Evolutionary conservation across 1,284 basidiomycete genomes (phyloP).

Genomic region (Volvariella surrecta): DNA sequence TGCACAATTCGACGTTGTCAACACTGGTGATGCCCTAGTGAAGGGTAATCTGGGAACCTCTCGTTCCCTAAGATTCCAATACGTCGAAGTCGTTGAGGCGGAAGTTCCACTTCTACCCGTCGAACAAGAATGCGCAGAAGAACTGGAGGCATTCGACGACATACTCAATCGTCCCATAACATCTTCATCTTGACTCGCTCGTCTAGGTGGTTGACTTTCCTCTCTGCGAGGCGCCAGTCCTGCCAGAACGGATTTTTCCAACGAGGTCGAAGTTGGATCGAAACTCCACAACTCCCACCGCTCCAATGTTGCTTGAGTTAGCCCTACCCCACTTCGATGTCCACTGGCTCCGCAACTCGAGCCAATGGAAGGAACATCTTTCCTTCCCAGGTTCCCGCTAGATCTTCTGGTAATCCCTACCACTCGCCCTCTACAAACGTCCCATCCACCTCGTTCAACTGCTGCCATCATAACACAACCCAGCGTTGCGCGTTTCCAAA

Average conservation of each 20-base stretch:
- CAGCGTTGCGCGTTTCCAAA: slow-evolving; percentile 50
- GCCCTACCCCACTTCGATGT: slow-evolving; percentile 26
- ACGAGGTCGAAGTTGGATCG: slow-evolving; percentile 39
- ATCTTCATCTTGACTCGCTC: no score
- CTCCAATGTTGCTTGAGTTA: slow-evolving; percentile 56
- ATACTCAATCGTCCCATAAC: no score
- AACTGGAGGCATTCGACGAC: background rate
- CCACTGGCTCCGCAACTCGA: slow-evolving; percentile 5
- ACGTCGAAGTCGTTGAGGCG: slow-evolving; percentile 12
- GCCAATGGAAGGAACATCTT: no score
- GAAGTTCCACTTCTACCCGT: slow-evolving; percentile 11
- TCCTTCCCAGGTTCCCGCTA: slow-evolving; percentile 20
- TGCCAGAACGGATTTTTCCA: slow-evolving; percentile 32
- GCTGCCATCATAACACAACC: slow-evolving; percentile 46
- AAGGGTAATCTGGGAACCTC: slow-evolving; percentile 59
- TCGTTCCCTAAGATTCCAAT: slow-evolving; percentile 9
- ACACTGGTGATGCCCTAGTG: slow-evolving; percentile 61
- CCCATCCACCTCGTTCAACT: slow-evolving; percentile 73
- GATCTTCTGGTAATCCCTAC: slow-evolving; percentile 61
- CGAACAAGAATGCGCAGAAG: slow-evolving; percentile 8
- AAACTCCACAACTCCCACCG: slow-evolving; percentile 78
- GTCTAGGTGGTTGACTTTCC: no score
- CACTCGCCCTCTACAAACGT: slow-evolving; percentile 40
- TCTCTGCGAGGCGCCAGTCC: no score
- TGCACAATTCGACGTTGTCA: slow-evolving; percentile 38